These are phyloP conservation scores for Pseudomicrostroma phylloplanum DNA, from an alignment of 1,284 basidiomycete species.

Conservation along the genomic window DNA sequence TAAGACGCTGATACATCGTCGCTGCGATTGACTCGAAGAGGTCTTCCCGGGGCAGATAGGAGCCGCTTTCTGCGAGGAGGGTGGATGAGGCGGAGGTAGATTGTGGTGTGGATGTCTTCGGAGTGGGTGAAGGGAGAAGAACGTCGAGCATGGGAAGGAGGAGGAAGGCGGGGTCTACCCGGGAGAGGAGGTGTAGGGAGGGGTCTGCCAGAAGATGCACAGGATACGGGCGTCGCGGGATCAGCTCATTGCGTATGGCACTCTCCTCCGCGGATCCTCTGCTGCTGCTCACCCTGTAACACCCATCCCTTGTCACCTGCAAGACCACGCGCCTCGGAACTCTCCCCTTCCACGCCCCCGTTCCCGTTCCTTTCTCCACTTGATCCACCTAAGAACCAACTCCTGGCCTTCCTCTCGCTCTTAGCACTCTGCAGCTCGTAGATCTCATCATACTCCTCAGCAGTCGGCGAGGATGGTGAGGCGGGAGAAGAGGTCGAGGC, in stretches of 20 bases:
- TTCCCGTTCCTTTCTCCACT: too few species aligned
- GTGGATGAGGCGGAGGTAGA: too few species aligned
- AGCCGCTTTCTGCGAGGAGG: too few species aligned
- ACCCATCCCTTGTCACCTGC: neutral
- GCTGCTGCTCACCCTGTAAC: neutral
- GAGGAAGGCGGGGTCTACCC: neutral
- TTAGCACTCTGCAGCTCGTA: neutral
- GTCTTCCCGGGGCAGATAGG: neutral
- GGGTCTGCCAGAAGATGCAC: neutral
- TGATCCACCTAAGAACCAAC: neutral
- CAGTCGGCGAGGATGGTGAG: neutral
- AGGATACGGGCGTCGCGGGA: too few species aligned
- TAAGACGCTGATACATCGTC: too few species aligned
- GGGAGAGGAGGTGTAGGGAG: neutral
- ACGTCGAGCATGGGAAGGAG: slow-evolving; percentile 2
- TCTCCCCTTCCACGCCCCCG: neutral
- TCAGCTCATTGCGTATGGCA: too few species aligned
- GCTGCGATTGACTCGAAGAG: neutral
- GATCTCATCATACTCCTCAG: neutral
- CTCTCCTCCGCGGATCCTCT: neutral
- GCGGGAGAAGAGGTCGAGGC: too few species aligned
- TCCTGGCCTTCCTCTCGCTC: neutral
- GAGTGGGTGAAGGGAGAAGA: neutral
- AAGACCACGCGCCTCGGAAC: too few species aligned
- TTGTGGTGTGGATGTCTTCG: too few species aligned